Conservation (phyloP, 176 grass and related monocot species). For the Oryza australiensis region DNA sequence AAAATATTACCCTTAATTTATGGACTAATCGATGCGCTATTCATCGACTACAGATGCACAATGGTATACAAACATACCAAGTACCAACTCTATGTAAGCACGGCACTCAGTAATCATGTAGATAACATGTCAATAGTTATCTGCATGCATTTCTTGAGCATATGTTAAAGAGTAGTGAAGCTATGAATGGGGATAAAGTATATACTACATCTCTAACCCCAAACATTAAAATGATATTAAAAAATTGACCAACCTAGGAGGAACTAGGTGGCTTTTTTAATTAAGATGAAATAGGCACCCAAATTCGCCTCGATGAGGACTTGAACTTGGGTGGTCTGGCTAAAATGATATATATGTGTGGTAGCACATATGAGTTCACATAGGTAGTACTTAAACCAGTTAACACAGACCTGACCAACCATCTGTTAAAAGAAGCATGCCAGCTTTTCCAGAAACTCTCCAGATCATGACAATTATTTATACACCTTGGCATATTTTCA, state of each 20-base stretch:
- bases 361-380: not conserved
- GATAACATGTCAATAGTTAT: not conserved
- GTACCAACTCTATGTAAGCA: constrained; percentile 25
- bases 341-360: not conserved
- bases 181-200: not conserved
- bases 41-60: constrained; percentile 12
- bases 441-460: constrained; percentile 99
- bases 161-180: not conserved
- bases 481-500: constrained; percentile 96
- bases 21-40: not conserved
- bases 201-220: not conserved
- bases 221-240: no score
- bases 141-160: not conserved
- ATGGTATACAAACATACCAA: constrained; percentile 14
- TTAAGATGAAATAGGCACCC: no score
- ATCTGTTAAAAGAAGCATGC: constrained; percentile 97
- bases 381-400: constrained; percentile 30
- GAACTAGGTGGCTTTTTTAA: no score
- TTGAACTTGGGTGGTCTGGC: no score
- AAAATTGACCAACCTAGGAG: no score
- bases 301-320: no score
- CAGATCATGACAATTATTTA: constrained; percentile 92
- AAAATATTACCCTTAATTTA: constrained; percentile 4
- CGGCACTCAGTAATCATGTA: constrained; percentile 9
- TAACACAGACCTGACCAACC: constrained; percentile 82